Evolutionary conservation across 345 rosid genomes (phyloP).

Genomic region (Trapa bicornis): DNA sequence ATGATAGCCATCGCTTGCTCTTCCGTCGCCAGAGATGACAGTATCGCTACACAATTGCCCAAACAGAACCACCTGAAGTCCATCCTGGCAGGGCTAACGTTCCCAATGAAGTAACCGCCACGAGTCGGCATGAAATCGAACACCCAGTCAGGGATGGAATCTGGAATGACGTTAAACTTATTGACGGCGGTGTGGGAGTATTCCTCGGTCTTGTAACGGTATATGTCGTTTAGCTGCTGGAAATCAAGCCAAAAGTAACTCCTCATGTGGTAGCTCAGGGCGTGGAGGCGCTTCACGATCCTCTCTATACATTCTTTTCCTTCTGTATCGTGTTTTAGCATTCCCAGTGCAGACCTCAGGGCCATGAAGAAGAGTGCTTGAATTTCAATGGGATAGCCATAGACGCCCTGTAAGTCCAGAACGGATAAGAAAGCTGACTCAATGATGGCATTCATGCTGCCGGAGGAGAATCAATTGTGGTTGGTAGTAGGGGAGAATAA

Average conservation of each 20-base stretch:
- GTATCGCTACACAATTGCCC: slow-evolving; percentile 50
- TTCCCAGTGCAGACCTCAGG: slow-evolving; percentile 38
- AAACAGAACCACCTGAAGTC: slow-evolving; percentile 58
- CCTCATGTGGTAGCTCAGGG: slow-evolving; percentile 47
- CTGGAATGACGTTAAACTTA: slow-evolving; percentile 60
- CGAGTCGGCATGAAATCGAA: slow-evolving; percentile 52
- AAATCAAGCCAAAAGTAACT: slow-evolving; percentile 61
- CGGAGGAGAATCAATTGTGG: background rate
- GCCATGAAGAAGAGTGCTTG: slow-evolving; percentile 85
- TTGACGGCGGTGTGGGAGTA: slow-evolving; percentile 65
- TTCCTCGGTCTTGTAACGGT: slow-evolving; percentile 59
- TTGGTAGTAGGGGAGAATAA: background rate
- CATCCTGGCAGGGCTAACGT: slow-evolving; percentile 64
- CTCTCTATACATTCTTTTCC: slow-evolving; percentile 54
- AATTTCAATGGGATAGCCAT: slow-evolving; percentile 75
- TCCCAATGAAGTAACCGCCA: slow-evolving; percentile 62
- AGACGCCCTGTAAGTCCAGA: slow-evolving; percentile 44
- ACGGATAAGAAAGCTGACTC: background rate
- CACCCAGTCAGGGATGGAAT: slow-evolving; percentile 59
- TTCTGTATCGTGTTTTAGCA: slow-evolving; percentile 58
- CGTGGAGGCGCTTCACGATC: slow-evolving; percentile 42
- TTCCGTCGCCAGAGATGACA: slow-evolving; percentile 42
- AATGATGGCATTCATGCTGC: background rate
- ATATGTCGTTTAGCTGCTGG: slow-evolving; percentile 52
- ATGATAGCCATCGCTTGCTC: slow-evolving; percentile 58